Percentiles rank a stretch among this genome's conserved stretches.
phyloP scores from a whole-genome alignment of 2,329 filamentous ascomycete genomes.

The Sporothrix schenckii region DNA sequence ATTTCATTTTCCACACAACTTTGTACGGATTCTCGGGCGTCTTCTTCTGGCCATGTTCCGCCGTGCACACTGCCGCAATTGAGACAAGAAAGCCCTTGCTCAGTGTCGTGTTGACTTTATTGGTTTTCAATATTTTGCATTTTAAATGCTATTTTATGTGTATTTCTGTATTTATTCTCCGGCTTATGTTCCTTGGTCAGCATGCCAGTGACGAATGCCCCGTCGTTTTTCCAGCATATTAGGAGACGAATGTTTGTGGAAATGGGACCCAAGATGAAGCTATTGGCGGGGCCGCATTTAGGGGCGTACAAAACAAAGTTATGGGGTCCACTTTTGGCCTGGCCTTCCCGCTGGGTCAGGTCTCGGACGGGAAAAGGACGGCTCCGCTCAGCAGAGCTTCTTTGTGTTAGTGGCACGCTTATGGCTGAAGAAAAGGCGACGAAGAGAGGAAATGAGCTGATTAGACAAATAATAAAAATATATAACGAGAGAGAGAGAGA shows the following conservation, averaged over 20 bases:
- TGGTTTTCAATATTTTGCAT: no score
- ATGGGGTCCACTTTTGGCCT: background rate
- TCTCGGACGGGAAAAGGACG: background rate
- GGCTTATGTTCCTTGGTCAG: no score
- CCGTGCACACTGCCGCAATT: no score
- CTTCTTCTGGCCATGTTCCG: no score
- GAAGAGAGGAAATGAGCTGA: background rate
- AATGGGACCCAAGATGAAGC: background rate
- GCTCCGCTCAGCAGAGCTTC: background rate
- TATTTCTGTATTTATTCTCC: no score
- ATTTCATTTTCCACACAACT: no score
- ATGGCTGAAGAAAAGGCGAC: background rate
- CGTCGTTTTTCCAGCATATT: no score
- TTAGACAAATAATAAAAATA: background rate
- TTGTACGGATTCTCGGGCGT: no score
- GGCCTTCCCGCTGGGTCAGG: background rate
- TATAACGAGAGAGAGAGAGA: background rate
- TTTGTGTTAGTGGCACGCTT: constrained; percentile 14
- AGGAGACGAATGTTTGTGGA: background rate
- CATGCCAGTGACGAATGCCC: no score
- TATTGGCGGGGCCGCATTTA: background rate
- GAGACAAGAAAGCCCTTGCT: no score
- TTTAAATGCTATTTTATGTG: no score
- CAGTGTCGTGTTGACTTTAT: no score
- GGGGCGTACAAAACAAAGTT: constrained; percentile 1